Conservation (phyloP, 768 basidiomycete genomes). For the Naematelia encephala region DNA sequence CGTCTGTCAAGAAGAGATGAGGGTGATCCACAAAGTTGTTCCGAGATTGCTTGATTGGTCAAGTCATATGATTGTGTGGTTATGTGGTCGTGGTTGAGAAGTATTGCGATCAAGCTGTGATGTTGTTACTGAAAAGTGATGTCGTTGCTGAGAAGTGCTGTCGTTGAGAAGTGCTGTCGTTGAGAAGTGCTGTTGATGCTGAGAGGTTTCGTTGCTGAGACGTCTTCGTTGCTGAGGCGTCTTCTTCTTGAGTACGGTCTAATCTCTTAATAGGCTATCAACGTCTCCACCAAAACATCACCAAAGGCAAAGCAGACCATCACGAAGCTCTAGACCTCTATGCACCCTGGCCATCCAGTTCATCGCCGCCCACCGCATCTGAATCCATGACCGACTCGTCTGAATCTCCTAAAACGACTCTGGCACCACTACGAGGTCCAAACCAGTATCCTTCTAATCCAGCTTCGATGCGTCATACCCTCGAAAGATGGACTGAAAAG, state of each 20-base stretch:
- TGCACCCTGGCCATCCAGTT: constrained; percentile 53
- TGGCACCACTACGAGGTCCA: constrained; percentile 71
- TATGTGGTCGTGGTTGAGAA: too few species aligned
- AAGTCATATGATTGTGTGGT: too few species aligned
- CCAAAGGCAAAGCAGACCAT: constrained; percentile 70
- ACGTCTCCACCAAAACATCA: constrained; percentile 76
- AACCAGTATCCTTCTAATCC: constrained; percentile 77
- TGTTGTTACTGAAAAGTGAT: too few species aligned
- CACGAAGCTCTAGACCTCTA: constrained; percentile 77
- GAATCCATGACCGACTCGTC: background rate
- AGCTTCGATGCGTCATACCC: constrained; percentile 60
- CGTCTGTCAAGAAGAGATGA: too few species aligned
- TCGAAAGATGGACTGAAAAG: constrained; percentile 73
- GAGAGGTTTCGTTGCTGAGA: too few species aligned
- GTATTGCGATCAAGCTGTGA: too few species aligned
- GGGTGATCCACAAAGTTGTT: too few species aligned
- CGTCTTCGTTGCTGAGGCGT: constrained; percentile 7
- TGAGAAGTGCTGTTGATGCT: too few species aligned
- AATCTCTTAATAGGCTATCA: constrained; percentile 89
- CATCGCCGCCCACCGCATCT: background rate
- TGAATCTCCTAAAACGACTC: constrained; percentile 41
- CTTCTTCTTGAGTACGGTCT: background rate
- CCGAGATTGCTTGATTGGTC: too few species aligned
- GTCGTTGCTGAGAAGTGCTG: too few species aligned
- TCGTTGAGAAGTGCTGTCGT: too few species aligned